phyloP scores from a whole-genome alignment of 768 basidiomycete genomes.

The Termitomyces sp. region DNA sequence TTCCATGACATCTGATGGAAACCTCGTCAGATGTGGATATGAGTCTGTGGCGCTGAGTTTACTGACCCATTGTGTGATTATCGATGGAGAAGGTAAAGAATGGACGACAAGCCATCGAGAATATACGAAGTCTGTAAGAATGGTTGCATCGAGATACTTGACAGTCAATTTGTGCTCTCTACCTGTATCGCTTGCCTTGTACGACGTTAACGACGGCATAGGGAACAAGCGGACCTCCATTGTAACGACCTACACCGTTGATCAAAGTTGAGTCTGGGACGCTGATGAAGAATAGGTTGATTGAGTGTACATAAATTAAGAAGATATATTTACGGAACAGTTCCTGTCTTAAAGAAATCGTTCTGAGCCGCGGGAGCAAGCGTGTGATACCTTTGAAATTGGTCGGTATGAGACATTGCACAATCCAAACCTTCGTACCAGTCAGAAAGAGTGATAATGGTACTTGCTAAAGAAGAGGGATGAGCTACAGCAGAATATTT shows the following conservation, averaged over 20 bases:
- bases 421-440: constrained; percentile 12
- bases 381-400: constrained; percentile 11
- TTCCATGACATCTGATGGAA: constrained; percentile 20
- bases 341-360: constrained; percentile 23
- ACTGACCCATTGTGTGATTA: constrained; percentile 23
- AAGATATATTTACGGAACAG: constrained; percentile 16
- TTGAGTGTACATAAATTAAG: background rate
- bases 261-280: constrained; percentile 37
- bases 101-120: constrained; percentile 39
- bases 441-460: constrained; percentile 30
- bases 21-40: background rate
- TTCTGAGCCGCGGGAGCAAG: constrained; percentile 32
- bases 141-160: background rate
- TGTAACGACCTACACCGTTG: constrained; percentile 36
- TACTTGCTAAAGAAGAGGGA: constrained; percentile 12
- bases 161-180: background rate
- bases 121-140: constrained; percentile 28
- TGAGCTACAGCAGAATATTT: background rate
- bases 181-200: constrained; percentile 37
- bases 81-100: constrained; percentile 32
- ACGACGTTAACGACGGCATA: constrained; percentile 38
- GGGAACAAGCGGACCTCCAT: constrained; percentile 30
- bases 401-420: no score
- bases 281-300: constrained; percentile 11
- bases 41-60: background rate